Conservation (phyloP, 2,329 filamentous ascomycete genomes). For the Lasiodiplodia theobromae region DNA sequence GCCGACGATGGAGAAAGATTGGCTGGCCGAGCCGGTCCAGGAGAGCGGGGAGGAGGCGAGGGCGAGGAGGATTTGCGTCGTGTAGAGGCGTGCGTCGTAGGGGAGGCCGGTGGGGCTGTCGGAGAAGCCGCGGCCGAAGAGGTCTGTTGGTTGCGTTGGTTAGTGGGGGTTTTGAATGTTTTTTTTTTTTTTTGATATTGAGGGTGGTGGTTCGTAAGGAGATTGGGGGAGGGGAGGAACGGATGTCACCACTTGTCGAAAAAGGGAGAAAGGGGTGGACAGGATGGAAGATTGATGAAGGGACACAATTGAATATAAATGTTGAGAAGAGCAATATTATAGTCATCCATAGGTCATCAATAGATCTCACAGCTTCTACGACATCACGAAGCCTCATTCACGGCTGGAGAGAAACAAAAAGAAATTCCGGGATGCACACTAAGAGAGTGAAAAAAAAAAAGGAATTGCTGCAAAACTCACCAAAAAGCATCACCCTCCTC, state of each 20-base stretch:
- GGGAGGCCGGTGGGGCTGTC: conserved; percentile 71
- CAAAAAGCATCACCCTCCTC: conserved; percentile 81
- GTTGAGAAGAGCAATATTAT: no score
- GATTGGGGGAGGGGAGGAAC: no score
- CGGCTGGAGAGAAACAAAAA: no score
- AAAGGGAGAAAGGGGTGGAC: no score
- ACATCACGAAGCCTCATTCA: no score
- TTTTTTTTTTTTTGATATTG: no score
- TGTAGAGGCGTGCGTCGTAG: conserved; percentile 77
- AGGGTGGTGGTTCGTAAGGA: not conserved
- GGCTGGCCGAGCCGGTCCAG: conserved; percentile 63
- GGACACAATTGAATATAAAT: no score
- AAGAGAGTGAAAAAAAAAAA: not conserved
- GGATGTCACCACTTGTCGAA: no score
- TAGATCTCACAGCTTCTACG: no score
- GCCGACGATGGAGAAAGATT: conserved; percentile 73
- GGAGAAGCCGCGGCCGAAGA: conserved; percentile 80
- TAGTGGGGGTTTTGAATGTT: not conserved
- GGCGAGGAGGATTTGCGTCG: conserved; percentile 73
- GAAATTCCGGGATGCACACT: no score
- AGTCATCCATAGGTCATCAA: no score
- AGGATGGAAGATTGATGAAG: no score
- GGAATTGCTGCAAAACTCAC: conserved; percentile 47
- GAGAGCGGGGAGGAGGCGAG: conserved; percentile 72
- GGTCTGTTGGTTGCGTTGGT: conserved; percentile 55